Percentiles rank a stretch among this genome's conserved stretches.
Evolutionary conservation across 2,329 filamentous ascomycete genomes (phyloP).

Genomic region (Pseudocercospora fuligena): DNA sequence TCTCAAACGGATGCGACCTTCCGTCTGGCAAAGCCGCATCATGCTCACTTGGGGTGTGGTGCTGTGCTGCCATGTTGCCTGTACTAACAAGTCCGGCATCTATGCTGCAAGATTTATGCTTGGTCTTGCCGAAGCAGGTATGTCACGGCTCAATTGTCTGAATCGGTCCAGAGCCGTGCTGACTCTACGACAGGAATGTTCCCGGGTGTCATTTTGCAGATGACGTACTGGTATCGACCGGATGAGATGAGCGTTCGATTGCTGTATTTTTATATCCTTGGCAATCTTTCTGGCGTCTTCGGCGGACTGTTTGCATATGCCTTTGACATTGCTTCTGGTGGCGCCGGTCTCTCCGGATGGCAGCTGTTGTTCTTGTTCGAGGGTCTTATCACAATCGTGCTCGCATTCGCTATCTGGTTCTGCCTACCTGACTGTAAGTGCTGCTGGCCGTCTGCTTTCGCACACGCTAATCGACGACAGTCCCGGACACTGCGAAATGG

Average conservation of each 20-base stretch:
- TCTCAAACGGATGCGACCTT: neutral
- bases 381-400: neutral
- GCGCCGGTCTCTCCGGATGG: neutral
- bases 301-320: neutral
- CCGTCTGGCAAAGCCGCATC: neutral
- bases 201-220: conserved; percentile 4
- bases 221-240: conserved; percentile 12
- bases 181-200: neutral
- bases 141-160: neutral
- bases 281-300: conserved; percentile 3
- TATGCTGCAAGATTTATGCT: neutral
- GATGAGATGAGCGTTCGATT: conserved; percentile 12
- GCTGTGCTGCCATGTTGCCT: neutral
- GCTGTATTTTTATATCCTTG: conserved; percentile 15
- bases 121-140: neutral
- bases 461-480: neutral
- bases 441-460: neutral
- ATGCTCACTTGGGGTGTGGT: neutral
- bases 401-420: neutral
- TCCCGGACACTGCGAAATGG: conserved; percentile 41
- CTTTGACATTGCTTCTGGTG: neutral
- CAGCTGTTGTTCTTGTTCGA: neutral
- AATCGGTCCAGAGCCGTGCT: neutral
- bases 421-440: neutral
- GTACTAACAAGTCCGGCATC: neutral